A percentile compares a stretch with the other conserved stretches of the same genome.
phyloP scores from a whole-genome alignment of 2,329 filamentous ascomycete species.

The Delphinella strobiligena region DNA sequence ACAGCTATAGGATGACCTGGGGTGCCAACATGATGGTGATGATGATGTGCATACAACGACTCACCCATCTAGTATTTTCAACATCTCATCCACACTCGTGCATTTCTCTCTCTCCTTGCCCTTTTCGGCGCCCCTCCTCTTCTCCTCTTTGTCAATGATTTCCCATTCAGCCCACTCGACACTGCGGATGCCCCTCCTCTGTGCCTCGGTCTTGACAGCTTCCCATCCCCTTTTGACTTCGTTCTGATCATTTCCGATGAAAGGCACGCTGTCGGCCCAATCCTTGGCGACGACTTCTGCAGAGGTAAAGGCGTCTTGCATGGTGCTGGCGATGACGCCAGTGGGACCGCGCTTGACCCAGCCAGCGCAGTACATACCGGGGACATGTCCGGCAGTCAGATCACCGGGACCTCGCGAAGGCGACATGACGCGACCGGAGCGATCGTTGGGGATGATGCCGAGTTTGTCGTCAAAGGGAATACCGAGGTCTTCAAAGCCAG shows the following conservation, averaged over 20 bases:
- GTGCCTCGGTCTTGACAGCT: conserved; percentile 51
- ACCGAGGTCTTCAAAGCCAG: conserved; percentile 60
- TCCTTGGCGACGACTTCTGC: conserved; percentile 76
- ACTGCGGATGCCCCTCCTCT: conserved; percentile 43
- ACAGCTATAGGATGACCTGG: no score
- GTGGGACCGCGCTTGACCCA: conserved; percentile 96
- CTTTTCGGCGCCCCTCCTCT: conserved; percentile 46
- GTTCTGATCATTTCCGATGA: conserved; percentile 32
- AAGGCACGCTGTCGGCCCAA: conserved; percentile 43
- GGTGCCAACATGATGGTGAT: no score
- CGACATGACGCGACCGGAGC: conserved; percentile 56
- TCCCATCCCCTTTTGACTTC: conserved; percentile 56
- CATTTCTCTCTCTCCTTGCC: conserved; percentile 73
- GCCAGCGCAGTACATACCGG: conserved; percentile 81
- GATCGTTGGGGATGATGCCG: conserved; percentile 75
- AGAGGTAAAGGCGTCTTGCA: conserved; percentile 86
- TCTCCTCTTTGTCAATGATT: conserved; percentile 71
- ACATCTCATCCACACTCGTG: conserved; percentile 44
- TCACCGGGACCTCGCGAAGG: conserved; percentile 27
- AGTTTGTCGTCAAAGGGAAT: conserved; percentile 64
- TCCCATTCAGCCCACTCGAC: conserved; percentile 81
- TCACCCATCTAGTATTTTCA: conserved; percentile 31
- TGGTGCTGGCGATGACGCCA: conserved; percentile 89
- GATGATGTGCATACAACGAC: background rate
- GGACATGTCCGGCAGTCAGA: conserved; percentile 39